Base-by-base conservation (phyloP, 805 yeast genomes). In the Spathaspora hagerdaliae region DNA sequence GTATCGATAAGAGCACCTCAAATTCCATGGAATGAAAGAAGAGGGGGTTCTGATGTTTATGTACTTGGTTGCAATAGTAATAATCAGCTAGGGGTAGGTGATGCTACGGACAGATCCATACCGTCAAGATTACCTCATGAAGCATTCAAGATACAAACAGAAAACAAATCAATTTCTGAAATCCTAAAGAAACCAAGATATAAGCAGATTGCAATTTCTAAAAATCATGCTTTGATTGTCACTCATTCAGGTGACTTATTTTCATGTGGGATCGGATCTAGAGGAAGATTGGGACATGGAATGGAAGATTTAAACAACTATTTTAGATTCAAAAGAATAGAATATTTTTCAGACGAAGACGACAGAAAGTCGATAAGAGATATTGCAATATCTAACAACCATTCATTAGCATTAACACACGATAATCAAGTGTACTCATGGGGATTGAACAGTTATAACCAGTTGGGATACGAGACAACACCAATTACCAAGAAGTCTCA, bases 381-480 rank as follows among this genome's bases (percentile, higher is more conserved):
- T 12, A 64, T 81, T 1, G 78, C 77, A 1, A 59, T 82, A 0
- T 81, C 89, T 43, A 79, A 81, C 53, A 85, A 85, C 54, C 96
- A 87, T 57, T 69, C 87, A 0, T 54, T 89, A 8, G 84, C 77
- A 0, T 53, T 86, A 15, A 76, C 85, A 0, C 55, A 65, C 0
- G 52, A 63, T 12, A 81, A 81, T 34, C 74, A 74, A n/a, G 67
- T 88, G 1, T 85, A 72, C 50, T 64, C 90, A 0, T 91, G 96
- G 96, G 97, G 97, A 0, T 72, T 80, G 49, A 87, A 87, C 55
- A 69, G 73, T 13, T 74, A 62, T 58, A 77, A 76, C n/a, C 95
- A 87, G 58, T 61, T 87, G 19, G 96, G 96, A 0, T 56, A 54
- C 32, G 52, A 49, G 7, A 52, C 64, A 6, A 34, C 55, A 2